These are phyloP conservation scores for Ogataea glucozyma DNA, from an alignment of 805 yeast genomes.

Conservation along the genomic window DNA sequence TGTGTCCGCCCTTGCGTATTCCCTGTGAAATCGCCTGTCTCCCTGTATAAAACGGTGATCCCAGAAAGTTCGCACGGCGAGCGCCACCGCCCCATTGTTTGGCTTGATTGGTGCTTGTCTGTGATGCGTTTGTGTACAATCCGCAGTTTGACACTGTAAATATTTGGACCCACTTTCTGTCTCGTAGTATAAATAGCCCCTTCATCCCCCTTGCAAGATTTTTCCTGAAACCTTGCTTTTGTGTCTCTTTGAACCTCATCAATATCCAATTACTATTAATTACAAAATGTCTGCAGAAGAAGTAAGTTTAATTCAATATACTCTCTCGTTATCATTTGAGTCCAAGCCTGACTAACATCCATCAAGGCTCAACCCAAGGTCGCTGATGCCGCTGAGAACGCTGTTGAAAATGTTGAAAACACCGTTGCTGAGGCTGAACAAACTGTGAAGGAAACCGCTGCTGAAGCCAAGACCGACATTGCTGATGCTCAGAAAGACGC, in stretches of 20 bases:
- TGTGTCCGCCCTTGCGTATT: constrained; percentile 6
- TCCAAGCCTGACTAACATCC: not conserved
- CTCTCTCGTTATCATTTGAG: not conserved
- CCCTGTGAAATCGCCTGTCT: not conserved
- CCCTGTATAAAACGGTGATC: constrained; percentile 2
- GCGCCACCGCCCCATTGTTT: constrained; percentile 6
- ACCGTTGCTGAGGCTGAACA: constrained; percentile 12
- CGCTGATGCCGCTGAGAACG: constrained; percentile 11
- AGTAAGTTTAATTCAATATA: constrained; percentile 14
- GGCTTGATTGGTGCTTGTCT: constrained; percentile 1
- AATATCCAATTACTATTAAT: not conserved
- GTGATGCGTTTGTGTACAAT: constrained; percentile 7
- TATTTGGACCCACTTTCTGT: constrained; percentile 1
- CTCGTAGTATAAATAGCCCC: constrained; percentile 6
- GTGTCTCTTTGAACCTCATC: not conserved
- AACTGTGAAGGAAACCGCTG: constrained; percentile 11
- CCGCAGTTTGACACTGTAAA: constrained; percentile 3
- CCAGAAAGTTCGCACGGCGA: constrained; percentile 1
- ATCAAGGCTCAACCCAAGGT: constrained; percentile 15
- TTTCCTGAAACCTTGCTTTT: not conserved
- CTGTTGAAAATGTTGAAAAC: constrained; percentile 11
- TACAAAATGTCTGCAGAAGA: constrained; percentile 22
- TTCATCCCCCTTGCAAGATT: constrained; percentile 1
- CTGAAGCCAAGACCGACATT: constrained; percentile 12
- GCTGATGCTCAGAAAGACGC: constrained; percentile 15